Evolutionary conservation across 2,329 filamentous ascomycete genomes (phyloP), one percentile per base, ranked within the genome.

Genomic region (Neoarthrinium moseri): DNA sequence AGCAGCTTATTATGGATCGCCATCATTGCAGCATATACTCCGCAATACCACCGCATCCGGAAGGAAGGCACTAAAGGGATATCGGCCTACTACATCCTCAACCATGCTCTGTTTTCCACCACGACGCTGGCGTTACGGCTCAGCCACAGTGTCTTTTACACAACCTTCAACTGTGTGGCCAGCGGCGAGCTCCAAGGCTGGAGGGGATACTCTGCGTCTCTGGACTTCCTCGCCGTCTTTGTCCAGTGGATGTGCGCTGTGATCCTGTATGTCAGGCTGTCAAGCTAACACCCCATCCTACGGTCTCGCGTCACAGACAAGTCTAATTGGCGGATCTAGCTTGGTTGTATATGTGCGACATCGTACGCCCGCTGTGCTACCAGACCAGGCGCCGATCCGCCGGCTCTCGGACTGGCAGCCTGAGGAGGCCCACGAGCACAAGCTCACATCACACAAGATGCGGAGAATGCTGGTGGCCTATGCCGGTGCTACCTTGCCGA

Each of bases 51-150:
- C 12, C 33, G 21, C 33, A 46, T 49, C 26, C 36, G 27, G 13
- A 39, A 26, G 21, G 18, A 43, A 4, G 47, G 47, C 21, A 49
- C 47, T 29, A 46, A 39, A 22, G 47, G 43, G n/a, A 46, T 49
- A 34, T 49, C 47, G 22, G 43, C 47, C 10, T 49, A 49, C 43
- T 49, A 49, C 26, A 32, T 49, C 21, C 47, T 49, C 38, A 46
- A 49, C 20, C 47, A 49, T 26, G 27, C 26, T 34, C 43, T 49
- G 15, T 49, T 49, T 39, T 49, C 47, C 33, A 49, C 47, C 17
- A 49, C 47, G 15, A 49, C 47, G 4, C 34, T 49, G n/a, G 47
- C 43, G 18, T 43, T 49, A 26, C 43, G 47, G 26, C 34, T 46
- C 38, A 46, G 47, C 35, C 47, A 49, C 35, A 46, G 39, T 23